A percentile compares a stretch with the other conserved stretches of the same genome.
These are phyloP conservation scores for Rubroshorea leprosula DNA, from an alignment of 345 rosid species.

Conservation along the genomic window DNA sequence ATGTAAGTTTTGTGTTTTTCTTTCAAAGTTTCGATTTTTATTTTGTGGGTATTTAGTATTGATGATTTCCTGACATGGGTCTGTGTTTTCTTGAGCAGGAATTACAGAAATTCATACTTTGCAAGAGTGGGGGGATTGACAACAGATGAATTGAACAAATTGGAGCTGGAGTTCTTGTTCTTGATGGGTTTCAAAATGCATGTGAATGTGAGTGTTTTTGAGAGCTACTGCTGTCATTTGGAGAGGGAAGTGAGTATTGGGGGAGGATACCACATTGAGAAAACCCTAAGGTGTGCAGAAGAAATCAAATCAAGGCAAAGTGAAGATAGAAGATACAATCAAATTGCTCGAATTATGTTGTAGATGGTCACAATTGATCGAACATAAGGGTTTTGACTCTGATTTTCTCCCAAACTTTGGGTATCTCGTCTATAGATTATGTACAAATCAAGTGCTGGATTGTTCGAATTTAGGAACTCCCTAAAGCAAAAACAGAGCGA, in stretches of 20 bases:
- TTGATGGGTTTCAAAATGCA: conserved; percentile 84
- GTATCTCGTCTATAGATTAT: not conserved
- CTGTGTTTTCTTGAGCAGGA: conserved; percentile 35
- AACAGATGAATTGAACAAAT: conserved; percentile 56
- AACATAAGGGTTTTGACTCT: not conserved
- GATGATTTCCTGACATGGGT: not conserved
- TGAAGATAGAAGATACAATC: conserved; percentile 37
- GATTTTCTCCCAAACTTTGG: not conserved
- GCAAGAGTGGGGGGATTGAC: conserved; percentile 80
- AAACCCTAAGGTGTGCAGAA: conserved; percentile 70
- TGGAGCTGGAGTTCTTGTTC: conserved; percentile 81
- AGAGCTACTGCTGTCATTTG: conserved; percentile 83
- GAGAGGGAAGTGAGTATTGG: conserved; percentile 88
- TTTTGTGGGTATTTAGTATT: not conserved
- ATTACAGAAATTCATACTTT: conserved; percentile 71
- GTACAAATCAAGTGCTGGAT: conserved; percentile 12
- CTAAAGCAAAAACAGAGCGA: not conserved
- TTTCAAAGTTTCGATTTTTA: not conserved
- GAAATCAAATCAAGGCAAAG: conserved; percentile 70
- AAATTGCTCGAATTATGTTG: conserved; percentile 53
- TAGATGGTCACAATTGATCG: conserved; percentile 15
- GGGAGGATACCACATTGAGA: conserved; percentile 87
- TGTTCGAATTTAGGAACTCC: not conserved
- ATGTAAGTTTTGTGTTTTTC: conserved; percentile 53
- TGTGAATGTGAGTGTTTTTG: conserved; percentile 83